Evolutionary conservation across 495 filamentous ascomycete genomes (phyloP), one percentile per base, ranked within the genome.

Genomic region (Xylaria acuta): DNA sequence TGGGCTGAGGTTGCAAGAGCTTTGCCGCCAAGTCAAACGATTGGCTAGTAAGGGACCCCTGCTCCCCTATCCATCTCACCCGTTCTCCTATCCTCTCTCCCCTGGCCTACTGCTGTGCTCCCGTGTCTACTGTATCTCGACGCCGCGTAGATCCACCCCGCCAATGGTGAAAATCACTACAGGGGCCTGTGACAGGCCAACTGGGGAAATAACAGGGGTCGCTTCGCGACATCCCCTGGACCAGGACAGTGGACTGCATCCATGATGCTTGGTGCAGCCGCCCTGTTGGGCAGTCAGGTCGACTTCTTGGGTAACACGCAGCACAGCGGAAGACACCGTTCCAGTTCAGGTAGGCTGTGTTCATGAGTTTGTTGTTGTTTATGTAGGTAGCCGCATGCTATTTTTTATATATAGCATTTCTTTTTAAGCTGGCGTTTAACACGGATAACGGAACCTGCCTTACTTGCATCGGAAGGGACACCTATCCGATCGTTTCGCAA

Each of bases 101-200:
- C 36, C 38, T 64, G 22, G 38, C 36, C 12, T 43, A 9, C 74
- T 38, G 34, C 58, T 60, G 18, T 60, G 58, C 32, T 22, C 16
- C 20, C 56, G 4, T 22, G 56, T 8, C 18, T 8, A 18, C 14
- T 30, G 18, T n/a, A 30, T 72, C 72, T 74, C 45, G 67, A 67
- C 67, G 71, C 68, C 70, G 67, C 60, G 74, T 73, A 71, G 76
- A 78, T 78, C 76, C 71, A 64, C 71, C 70, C 32, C 45, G 59
- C 74, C 72, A 65, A 65, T 71, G 64, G 59, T 25, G 32, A 49
- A 58, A 54, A 60, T 73, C 72, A 38, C 68, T 67, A 76, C 76
- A 43, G 58, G 53, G 74, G 58, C 64, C 72, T 73, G 64, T 60
- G 64, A 76, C 72, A 78, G 70, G 76, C 51, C 51, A 71, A 51